phyloP scores from a whole-genome alignment of 2,329 filamentous ascomycete species.

The Grosmannia penicillata region DNA sequence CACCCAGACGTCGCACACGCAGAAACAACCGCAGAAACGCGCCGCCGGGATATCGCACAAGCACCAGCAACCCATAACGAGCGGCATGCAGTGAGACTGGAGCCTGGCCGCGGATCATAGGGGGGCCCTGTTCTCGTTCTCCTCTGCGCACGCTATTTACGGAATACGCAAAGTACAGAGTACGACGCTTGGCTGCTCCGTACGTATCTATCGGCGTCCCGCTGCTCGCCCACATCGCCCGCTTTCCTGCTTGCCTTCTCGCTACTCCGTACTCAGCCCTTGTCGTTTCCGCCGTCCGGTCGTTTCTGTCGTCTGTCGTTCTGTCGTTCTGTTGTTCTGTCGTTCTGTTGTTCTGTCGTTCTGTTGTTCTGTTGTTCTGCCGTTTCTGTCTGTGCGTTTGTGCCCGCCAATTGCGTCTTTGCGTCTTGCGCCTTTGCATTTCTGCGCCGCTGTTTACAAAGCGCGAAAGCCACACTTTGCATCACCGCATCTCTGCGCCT shows the following conservation, averaged over 20 bases:
- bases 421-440: too few species aligned
- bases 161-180: too few species aligned
- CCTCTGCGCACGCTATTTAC: neutral
- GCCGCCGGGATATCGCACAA: neutral
- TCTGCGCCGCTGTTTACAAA: too few species aligned
- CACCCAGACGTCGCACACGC: neutral
- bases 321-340: neutral
- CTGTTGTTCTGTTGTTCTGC: too few species aligned
- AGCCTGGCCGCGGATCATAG: conserved; percentile 2
- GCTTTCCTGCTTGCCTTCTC: neutral
- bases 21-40: neutral
- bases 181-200: too few species aligned
- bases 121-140: neutral
- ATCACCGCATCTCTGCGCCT: too few species aligned
- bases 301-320: neutral
- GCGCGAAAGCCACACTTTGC: too few species aligned
- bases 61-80: conserved; percentile 6
- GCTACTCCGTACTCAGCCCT: neutral
- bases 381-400: too few species aligned
- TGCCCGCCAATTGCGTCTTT: too few species aligned
- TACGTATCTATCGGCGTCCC: too few species aligned
- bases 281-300: neutral
- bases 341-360: neutral
- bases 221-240: too few species aligned
- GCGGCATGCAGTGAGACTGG: conserved; percentile 9